Conservation (phyloP, 306 rosid species). For the Fragaria nilgerrensis region DNA sequence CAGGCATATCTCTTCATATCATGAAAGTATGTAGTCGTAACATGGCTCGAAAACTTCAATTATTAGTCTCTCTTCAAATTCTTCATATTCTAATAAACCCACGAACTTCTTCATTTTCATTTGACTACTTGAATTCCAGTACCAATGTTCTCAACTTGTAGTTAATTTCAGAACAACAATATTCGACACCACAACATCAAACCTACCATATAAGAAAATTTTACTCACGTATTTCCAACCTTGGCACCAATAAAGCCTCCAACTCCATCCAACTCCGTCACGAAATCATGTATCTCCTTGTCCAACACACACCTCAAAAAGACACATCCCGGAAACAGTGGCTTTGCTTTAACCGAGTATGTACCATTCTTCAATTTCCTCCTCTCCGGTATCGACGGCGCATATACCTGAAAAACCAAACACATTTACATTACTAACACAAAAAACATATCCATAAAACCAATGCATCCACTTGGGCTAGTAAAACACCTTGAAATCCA, state of each 20-base stretch:
- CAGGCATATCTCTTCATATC: not conserved
- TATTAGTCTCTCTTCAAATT: not conserved
- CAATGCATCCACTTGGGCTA: not conserved
- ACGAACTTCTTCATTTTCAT: not conserved
- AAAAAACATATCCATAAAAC: constrained; percentile 4
- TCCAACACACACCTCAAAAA: constrained; percentile 73
- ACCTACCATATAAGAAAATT: not conserved
- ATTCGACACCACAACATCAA: not conserved
- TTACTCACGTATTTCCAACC: constrained; percentile 87
- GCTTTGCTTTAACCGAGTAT: constrained; percentile 52
- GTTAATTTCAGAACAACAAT: not conserved
- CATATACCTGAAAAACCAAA: constrained; percentile 50
- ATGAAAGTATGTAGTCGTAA: not conserved
- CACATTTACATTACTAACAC: not conserved
- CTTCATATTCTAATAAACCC: not conserved
- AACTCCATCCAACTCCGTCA: constrained; percentile 68
- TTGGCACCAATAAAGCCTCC: constrained; percentile 81
- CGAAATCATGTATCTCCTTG: constrained; percentile 79
- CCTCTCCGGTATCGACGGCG: constrained; percentile 64
- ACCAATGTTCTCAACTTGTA: not conserved
- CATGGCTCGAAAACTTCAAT: constrained; percentile 2
- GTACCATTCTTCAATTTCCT: constrained; percentile 70
- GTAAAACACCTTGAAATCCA: constrained; percentile 52
- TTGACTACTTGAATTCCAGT: not conserved
- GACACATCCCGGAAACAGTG: constrained; percentile 72